These are phyloP conservation scores for Rhizophora apiculata DNA, from an alignment of 345 rosid genomes.

Conservation along the genomic window DNA sequence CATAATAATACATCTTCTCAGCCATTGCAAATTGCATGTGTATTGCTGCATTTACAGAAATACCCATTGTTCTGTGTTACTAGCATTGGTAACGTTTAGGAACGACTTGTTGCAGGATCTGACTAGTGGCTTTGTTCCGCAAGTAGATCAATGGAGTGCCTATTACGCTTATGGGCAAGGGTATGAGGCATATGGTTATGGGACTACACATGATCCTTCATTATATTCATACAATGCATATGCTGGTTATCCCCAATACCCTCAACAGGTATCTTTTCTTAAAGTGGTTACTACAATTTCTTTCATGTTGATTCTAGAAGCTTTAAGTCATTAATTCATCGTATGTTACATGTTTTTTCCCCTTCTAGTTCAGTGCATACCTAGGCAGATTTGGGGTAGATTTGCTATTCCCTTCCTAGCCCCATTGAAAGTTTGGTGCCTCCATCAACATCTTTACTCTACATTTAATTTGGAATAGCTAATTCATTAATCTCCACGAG, in stretches of 20 bases:
- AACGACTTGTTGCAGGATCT: slow-evolving; percentile 48
- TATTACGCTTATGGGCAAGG: slow-evolving; percentile 96
- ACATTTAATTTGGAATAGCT: background rate
- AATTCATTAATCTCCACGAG: no score
- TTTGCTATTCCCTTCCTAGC: background rate
- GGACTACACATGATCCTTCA: slow-evolving; percentile 84
- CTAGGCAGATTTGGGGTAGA: background rate
- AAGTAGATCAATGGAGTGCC: slow-evolving; percentile 92
- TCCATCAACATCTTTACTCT: background rate
- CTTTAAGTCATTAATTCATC: background rate
- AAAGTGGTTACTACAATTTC: background rate
- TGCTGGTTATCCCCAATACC: slow-evolving; percentile 85
- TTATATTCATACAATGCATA: slow-evolving; percentile 80
- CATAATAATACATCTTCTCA: no score
- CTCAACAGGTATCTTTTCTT: slow-evolving; percentile 53
- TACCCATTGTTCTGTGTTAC: background rate
- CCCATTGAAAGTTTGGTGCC: background rate
- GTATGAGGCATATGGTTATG: slow-evolving; percentile 83
- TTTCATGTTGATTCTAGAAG: background rate
- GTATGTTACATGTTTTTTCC: background rate
- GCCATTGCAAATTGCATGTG: background rate
- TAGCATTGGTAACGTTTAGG: slow-evolving; percentile 20
- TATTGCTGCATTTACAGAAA: background rate
- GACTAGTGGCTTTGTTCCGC: slow-evolving; percentile 55
- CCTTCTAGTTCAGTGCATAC: background rate